Base-by-base conservation (phyloP, 306 rosid genomes). In the Acmispon strigosus region DNA sequence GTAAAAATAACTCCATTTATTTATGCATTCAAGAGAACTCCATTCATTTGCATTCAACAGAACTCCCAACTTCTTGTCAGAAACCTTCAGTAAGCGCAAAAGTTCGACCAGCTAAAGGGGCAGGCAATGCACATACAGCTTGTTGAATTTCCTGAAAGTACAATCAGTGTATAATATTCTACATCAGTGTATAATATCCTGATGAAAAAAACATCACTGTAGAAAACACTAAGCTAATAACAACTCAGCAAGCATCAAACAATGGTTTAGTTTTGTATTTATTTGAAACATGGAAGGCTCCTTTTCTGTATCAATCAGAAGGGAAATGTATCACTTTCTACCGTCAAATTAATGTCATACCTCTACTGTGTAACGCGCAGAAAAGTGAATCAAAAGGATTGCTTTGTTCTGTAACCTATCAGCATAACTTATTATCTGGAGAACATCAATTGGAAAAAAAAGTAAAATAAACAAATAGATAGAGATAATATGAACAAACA, bases 321-420 rank as follows among this genome's bases (percentile, higher is more conserved):
- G 22, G 47, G 54, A 65, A 3, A 22, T 22, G 24, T 22, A 22
- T 22, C 24, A 22, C 3, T 22, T 22, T 22, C 24, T 1, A 3
- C 34, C 22, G 47, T 69, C 51, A 61, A 24, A 61, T 57, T 6
- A 49, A 43, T 57, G 57, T 57, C 74, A 29, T 86, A 93, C 98
- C 92, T 83, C 78, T 27, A 81, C 77, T 0, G 83, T 57, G 77
- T 89, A 75, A 45, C 96, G 92, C 1, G 96, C 98, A 72, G 98
- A 94, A 58, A 90, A 94, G 82, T 94, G 98, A 73, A 94, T 87
- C 69, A 94, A 83, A 78, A 94, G 95, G 75, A 92, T 86, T 58
- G 95, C 90, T 80, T 76, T 85, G 83, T 94, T 94, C 83, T 80
- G 81, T 51, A 94, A 86, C 81, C 66, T 84, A 66, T 85, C 87